Base-by-base conservation (phyloP, 306 rosid genomes). In the Cicer pinnatifidum region DNA sequence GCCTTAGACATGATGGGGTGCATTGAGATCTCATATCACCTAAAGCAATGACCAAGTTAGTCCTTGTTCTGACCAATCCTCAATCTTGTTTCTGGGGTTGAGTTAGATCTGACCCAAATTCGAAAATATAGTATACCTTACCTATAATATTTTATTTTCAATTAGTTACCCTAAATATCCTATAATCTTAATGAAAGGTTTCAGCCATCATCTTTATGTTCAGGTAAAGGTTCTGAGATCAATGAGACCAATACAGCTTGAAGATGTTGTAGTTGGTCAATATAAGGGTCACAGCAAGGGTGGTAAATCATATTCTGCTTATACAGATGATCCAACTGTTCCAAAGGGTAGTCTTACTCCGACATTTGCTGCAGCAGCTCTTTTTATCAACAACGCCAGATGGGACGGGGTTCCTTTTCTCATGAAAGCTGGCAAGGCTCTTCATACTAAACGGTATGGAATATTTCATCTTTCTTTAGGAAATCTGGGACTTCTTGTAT, bases 341-440 rank as follows among this genome's bases (percentile, higher is more conserved):
- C 92, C 96, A 51, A 87, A 83, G 3, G 89, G 80, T 48, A 94
- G 98, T 70, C 85, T 89, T 75, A 94, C 98, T 59, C 97, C 98
- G 43, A 94, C 98, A 17, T 94, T 94, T 86, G 98, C 98, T 3
- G 97, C 98, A 6, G 94, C 95, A 2, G 94, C 98, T 46, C 93
- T 94, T 78, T 94, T 94, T 72, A 86, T 94, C 37, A 71, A 87
- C 85, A 94, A 94, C 79, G 98, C 96, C 33, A 84, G 98, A 86
- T 94, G 98, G 98, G 98, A 94, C 78, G 97, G 97, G 12, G 97
- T 94, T 83, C 98, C 98, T 58, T 91, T 94, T 82, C 88, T 94
- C 61, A 91, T 94, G 98, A 94, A 89, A 85, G 97, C 98, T 41
- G 97, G 98, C 76, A 94, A 94, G 87, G 98, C 98, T 70, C 95